Evolutionary conservation across 2,329 filamentous ascomycete genomes (phyloP).

Genomic region (Calonectria montana): DNA sequence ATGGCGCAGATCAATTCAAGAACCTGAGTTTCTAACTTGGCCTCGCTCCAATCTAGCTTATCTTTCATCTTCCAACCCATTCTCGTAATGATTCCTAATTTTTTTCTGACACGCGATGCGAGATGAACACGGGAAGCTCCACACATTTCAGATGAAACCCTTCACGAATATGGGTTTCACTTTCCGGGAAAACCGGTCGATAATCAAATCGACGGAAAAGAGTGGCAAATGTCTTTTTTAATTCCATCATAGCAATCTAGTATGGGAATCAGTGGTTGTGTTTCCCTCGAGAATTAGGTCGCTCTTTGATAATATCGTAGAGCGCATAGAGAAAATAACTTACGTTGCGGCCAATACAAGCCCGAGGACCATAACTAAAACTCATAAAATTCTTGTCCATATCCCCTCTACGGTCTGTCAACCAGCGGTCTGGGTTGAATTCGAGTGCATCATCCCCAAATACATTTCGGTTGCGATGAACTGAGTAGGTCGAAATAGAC

Average conservation of each 20-base stretch:
- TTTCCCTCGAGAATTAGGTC: no score
- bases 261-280: rapidly evolving
- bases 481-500: not conserved
- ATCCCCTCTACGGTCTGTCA: not conserved
- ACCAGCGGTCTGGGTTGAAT: not conserved
- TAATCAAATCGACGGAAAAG: not conserved
- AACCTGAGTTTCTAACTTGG: no score
- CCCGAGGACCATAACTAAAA: not conserved
- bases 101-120: not conserved
- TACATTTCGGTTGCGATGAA: not conserved
- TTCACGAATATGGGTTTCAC: not conserved
- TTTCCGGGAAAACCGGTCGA: not conserved
- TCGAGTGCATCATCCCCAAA: not conserved
- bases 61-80: no score
- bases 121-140: not conserved
- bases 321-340: not conserved
- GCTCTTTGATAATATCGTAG: not conserved
- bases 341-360: not conserved
- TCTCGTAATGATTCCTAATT: not conserved
- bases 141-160: not conserved
- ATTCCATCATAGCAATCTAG: not conserved
- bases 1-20: no score
- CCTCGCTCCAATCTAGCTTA: no score
- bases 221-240: not conserved
- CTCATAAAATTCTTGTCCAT: not conserved